Percentiles rank a stretch among this genome's conserved stretches.
Conservation (phyloP, 495 filamentous ascomycete species). For the Penicillium roqueforti region DNA sequence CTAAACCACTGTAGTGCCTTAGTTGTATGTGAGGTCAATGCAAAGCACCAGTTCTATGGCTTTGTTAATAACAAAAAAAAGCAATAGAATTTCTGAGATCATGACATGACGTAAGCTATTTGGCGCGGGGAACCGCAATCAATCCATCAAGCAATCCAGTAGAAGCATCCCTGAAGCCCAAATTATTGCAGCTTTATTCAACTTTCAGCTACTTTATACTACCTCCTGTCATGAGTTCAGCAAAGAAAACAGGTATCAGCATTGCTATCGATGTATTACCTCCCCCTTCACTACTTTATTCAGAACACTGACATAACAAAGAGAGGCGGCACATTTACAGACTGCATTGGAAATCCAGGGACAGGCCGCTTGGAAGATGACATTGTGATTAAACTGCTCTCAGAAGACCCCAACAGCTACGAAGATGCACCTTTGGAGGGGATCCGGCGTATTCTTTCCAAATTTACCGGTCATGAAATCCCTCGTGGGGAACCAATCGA, state of each 20-base stretch:
- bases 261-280: constrained; percentile 27
- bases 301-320: background rate
- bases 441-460: constrained; percentile 74
- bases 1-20: constrained; percentile 16
- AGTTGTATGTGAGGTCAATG: background rate
- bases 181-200: background rate
- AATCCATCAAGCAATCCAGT: too few relatives aligned
- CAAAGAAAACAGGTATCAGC: constrained; percentile 13
- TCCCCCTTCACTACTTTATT: background rate
- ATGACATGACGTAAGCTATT: background rate
- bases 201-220: background rate
- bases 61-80: background rate
- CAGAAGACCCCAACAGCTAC: constrained; percentile 78
- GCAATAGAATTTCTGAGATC: too few relatives aligned
- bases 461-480: constrained; percentile 65
- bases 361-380: constrained; percentile 27
- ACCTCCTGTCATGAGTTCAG: background rate
- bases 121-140: background rate
- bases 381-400: constrained; percentile 76
- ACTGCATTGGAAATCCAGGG: constrained; percentile 26
- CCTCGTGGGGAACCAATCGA: constrained; percentile 75
- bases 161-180: too few relatives aligned
- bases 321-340: constrained; percentile 28
- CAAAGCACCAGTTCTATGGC: background rate
- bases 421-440: constrained; percentile 78